Percentiles rank a stretch among this genome's conserved stretches.
phyloP scores from a whole-genome alignment of 768 basidiomycete genomes.

The Tricholoma matsutake region DNA sequence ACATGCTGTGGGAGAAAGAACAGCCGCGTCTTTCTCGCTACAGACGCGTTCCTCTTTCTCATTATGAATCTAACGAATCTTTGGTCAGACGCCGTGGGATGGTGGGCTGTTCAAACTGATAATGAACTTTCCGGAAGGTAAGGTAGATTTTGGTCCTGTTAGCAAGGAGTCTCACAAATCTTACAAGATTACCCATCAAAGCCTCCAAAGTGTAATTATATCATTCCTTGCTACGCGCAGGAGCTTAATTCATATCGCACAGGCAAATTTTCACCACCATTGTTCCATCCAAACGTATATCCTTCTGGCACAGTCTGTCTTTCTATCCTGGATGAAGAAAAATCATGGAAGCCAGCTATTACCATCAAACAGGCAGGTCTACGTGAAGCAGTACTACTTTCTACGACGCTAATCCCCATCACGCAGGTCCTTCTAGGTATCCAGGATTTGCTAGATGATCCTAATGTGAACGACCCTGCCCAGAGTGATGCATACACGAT shows the following conservation, averaged over 20 bases:
- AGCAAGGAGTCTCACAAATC: not conserved
- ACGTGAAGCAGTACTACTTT: not conserved
- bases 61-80: constrained; percentile 8
- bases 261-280: constrained; percentile 96
- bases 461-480: constrained; percentile 96
- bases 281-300: constrained; percentile 99
- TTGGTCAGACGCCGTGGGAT: constrained; percentile 88
- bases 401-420: not conserved
- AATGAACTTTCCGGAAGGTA: constrained; percentile 97
- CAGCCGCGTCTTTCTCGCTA: constrained; percentile 3
- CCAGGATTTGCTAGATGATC: constrained; percentile 92
- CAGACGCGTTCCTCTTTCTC: constrained; percentile 13
- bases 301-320: constrained; percentile 98
- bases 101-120: constrained; percentile 90
- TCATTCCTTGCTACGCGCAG: not conserved
- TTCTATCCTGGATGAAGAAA: constrained; percentile 97
- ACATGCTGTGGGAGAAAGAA: not conserved
- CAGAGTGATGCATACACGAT: constrained; percentile 98
- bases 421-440: constrained; percentile 89
- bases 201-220: constrained; percentile 80
- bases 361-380: constrained; percentile 90
- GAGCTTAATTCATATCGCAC: constrained; percentile 2
- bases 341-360: constrained; percentile 98
- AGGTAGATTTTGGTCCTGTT: not conserved
- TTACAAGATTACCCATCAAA: constrained; percentile 89